These are phyloP conservation scores for Euphrasia confusa DNA, from an alignment of 257 asterid genomes.

Conservation along the genomic window DNA sequence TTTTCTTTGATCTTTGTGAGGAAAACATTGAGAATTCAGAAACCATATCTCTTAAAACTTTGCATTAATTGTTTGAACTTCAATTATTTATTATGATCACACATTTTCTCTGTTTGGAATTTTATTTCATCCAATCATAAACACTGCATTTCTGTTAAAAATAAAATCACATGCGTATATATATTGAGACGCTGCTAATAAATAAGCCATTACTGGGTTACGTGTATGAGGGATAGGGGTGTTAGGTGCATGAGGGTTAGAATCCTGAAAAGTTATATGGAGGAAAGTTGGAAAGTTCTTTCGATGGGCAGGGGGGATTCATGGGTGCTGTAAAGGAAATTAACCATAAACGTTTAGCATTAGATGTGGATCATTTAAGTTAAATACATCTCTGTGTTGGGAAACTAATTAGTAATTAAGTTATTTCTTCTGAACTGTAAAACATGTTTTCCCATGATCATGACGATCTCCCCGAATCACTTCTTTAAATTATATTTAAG, in stretches of 20 bases:
- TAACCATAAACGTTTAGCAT: neutral
- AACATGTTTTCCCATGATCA: neutral
- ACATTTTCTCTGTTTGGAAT: neutral
- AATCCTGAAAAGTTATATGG: neutral
- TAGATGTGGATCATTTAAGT: slow-evolving; percentile 15
- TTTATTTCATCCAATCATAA: too few species aligned
- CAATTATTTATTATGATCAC: neutral
- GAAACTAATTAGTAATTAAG: slow-evolving; percentile 9
- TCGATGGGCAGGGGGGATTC: slow-evolving; percentile 4
- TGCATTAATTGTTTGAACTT: too few species aligned
- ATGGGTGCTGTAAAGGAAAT: slow-evolving; percentile 12
- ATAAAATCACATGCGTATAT: neutral
- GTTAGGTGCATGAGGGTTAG: too few species aligned
- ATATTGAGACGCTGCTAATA: too few species aligned
- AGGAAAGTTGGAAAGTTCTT: neutral
- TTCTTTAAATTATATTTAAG: neutral
- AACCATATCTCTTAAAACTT: slow-evolving; percentile 1
- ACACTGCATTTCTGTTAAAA: neutral
- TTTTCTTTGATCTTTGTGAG: slow-evolving; percentile 10
- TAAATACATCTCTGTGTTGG: slow-evolving; percentile 9
- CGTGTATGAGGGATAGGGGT: too few species aligned
- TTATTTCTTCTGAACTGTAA: slow-evolving; percentile 6
- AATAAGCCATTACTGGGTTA: too few species aligned
- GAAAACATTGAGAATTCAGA: neutral
- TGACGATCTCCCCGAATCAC: neutral